Percentiles rank a stretch among this genome's conserved stretches.
These are phyloP conservation scores for Coprinopsis cinerea DNA, from an alignment of 768 basidiomycete species.

Conservation along the genomic window DNA sequence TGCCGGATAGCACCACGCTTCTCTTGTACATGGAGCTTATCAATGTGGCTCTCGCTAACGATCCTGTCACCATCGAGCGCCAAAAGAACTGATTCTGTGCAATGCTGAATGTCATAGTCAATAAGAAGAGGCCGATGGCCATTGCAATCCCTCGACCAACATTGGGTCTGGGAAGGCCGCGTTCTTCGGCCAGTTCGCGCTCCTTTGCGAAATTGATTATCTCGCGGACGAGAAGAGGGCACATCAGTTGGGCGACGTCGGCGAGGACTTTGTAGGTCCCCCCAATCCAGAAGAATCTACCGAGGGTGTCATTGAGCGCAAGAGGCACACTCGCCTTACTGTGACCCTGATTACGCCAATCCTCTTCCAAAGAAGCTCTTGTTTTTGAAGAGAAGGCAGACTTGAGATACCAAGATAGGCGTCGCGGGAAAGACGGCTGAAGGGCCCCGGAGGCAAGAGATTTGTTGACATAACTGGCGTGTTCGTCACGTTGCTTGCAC, in stretches of 20 bases:
- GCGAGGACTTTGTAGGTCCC: conserved; percentile 59
- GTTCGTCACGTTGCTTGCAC: conserved; percentile 42
- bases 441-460: conserved; percentile 40
- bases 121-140: conserved; percentile 47
- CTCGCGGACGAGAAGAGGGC: conserved; percentile 52
- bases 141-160: conserved; percentile 55
- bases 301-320: conserved; percentile 58
- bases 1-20: conserved; percentile 57
- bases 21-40: conserved; percentile 70
- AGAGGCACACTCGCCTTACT: conserved; percentile 47
- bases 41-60: conserved; percentile 58
- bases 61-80: conserved; percentile 61
- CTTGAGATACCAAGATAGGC: conserved; percentile 36
- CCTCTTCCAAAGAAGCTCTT: conserved; percentile 26
- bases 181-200: conserved; percentile 32
- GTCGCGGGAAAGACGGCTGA: conserved; percentile 32
- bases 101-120: conserved; percentile 48
- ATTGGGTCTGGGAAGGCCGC: conserved; percentile 27
- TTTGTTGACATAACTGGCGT: conserved; percentile 52
- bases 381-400: conserved; percentile 21
- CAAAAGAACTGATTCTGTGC: conserved; percentile 72
- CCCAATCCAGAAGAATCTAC: conserved; percentile 54
- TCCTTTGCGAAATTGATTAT: conserved; percentile 58
- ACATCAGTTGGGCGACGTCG: conserved; percentile 57
- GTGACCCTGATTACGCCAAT: conserved; percentile 42